Evolutionary conservation across 768 basidiomycete genomes (phyloP), one percentile per base, ranked within the genome.

Genomic region (Boletus patriciae): DNA sequence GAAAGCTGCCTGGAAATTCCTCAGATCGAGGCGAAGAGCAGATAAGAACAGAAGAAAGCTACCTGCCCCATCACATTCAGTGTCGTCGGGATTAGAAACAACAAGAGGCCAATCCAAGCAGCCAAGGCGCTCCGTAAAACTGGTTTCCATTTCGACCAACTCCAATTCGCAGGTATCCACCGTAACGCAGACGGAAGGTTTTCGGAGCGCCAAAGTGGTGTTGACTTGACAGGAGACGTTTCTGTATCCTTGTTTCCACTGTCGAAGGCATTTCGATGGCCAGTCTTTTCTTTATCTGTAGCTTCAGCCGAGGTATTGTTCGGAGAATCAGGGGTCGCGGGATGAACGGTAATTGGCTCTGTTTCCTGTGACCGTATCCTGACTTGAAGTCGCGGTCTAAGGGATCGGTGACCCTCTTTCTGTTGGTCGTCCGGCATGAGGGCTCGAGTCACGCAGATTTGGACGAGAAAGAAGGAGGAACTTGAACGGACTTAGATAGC

Each of bases 141-240:
- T 4, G 86, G 84, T 69, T 86, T 87, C 62, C 84, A 56, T 62
- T 82, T 84, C 18, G 80, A 70, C 80, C 81, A 84, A 0, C 72
- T 81, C 69, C 74, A 80, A 55, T 85, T 88, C 16, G 70, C 73
- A 2, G 77, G 74, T 21, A 88, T 79, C 88, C 88, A 90, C 33
- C 70, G 67, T 36, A 83, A 58, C 50, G 62, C 49, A 21, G 58
- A 10, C 0, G 78, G 79, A 7, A 76, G 55, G 25, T 37, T 62
- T 23, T 59, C 23, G 2, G 25, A 12, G 31, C 11, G 46, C 45
- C 33, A 57, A 8, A 40, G 41, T 4, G 37, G 29, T 16, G n/a
- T 16, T 31, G 44, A 29, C 50, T 48, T 45, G 25, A 37, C 21
- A 25, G 52, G 4, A n/a, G 52, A 18, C 1, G 21, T 6, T 25